Percentiles rank a stretch among this genome's conserved stretches.
Evolutionary conservation across 768 basidiomycete species (phyloP).

Genomic region (Clavulina sp.): DNA sequence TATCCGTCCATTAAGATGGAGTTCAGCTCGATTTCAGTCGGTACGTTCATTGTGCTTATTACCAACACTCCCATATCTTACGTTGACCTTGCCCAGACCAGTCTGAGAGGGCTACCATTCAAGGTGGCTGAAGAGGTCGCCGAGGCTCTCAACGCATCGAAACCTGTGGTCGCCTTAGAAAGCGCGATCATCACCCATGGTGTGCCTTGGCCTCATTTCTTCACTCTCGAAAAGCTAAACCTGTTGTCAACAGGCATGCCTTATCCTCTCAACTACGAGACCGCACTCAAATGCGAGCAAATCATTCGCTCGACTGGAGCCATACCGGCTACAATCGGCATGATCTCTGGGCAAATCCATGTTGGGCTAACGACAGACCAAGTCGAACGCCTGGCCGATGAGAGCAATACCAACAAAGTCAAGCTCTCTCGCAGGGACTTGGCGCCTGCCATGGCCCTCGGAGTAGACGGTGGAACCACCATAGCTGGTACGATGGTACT

Average conservation of each 20-base stretch:
- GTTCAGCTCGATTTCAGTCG: too few relatives aligned
- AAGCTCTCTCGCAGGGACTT: slow-evolving; percentile 64
- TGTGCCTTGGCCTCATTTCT: slow-evolving; percentile 4
- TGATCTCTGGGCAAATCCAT: slow-evolving; percentile 70
- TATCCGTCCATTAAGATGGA: too few relatives aligned
- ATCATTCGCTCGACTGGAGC: slow-evolving; percentile 59
- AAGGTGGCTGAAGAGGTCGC: slow-evolving; percentile 79
- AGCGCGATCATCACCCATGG: slow-evolving; percentile 84
- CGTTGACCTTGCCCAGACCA: too few relatives aligned
- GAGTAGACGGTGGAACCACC: slow-evolving; percentile 54
- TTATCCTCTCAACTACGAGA: slow-evolving; percentile 54
- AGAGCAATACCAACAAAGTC: slow-evolving; percentile 22
- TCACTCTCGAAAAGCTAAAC: background rate
- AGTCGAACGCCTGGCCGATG: slow-evolving; percentile 46
- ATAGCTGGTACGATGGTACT: slow-evolving; percentile 27
- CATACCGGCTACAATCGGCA: slow-evolving; percentile 81
- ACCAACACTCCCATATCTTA: too few relatives aligned
- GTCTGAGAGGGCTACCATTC: too few relatives aligned
- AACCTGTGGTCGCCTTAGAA: slow-evolving; percentile 78
- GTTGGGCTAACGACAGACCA: slow-evolving; percentile 56
- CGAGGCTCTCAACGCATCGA: slow-evolving; percentile 47
- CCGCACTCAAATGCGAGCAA: slow-evolving; percentile 50
- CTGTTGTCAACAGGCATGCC: slow-evolving; percentile 36
- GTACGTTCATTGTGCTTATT: too few relatives aligned
- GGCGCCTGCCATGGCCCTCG: slow-evolving; percentile 48